phyloP scores from a whole-genome alignment of 495 filamentous ascomycete genomes.

The Copromyces sp. region DNA sequence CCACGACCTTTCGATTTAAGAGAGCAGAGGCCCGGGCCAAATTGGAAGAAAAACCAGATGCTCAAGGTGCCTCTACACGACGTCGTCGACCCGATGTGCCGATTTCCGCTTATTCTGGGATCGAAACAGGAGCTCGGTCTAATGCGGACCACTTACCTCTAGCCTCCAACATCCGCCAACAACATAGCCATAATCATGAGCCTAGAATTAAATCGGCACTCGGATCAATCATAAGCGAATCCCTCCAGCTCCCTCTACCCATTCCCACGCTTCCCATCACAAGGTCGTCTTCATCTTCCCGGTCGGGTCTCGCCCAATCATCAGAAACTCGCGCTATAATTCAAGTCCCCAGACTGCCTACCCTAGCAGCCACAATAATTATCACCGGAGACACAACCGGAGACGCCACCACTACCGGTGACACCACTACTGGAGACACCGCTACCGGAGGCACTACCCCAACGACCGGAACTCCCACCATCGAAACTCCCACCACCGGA shows the following conservation, averaged over 20 bases:
- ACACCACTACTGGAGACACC: neutral
- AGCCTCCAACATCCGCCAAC: neutral
- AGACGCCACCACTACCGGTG: neutral
- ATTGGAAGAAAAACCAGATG: too few species aligned
- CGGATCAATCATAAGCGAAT: neutral
- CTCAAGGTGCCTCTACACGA: too few species aligned
- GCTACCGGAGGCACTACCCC: too few species aligned
- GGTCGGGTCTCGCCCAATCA: too few species aligned
- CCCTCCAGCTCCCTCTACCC: neutral
- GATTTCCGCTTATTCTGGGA: too few species aligned
- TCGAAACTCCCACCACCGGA: too few species aligned
- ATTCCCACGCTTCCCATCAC: neutral
- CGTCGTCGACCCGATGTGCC: too few species aligned
- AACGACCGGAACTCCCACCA: too few species aligned
- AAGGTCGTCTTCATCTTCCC: neutral
- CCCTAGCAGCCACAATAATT: neutral
- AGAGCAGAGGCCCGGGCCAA: too few species aligned
- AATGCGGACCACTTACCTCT: neutral
- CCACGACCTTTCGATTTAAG: neutral
- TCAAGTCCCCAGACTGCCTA: too few species aligned
- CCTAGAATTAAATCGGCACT: neutral
- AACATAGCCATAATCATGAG: neutral
- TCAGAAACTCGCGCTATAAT: too few species aligned
- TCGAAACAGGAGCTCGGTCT: too few species aligned
- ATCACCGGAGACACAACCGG: neutral